Base-by-base conservation (phyloP, 495 filamentous ascomycete species). In the Penicillium tannophilum region DNA sequence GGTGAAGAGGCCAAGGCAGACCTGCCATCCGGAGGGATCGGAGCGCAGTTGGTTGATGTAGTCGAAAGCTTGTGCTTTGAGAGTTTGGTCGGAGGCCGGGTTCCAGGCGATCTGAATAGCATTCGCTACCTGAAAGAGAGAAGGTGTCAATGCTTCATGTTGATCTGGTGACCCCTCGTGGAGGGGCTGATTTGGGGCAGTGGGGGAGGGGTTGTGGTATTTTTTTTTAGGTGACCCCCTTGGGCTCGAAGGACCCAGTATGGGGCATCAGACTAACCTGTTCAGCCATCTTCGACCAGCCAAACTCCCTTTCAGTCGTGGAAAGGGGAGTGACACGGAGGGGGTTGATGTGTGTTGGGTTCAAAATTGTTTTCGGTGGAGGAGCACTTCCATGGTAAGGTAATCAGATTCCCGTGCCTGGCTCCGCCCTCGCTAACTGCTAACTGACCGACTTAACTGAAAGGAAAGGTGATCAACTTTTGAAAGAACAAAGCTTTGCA, bases 91-190 rank as follows among this genome's bases (percentile, higher is more conserved):
- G 55, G 90, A 85, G 59, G 79, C 71, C 62, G 90, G 87, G 73
- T 93, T 86, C 80, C 82, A 90, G 76, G 89, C 90, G 79, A 96
- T 91, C 72, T 94, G 84, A 77, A 97, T 93, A 73, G 92, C 92
- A 74, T 89, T 91, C 74, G 92, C 88, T 74, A 97, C 87, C 91
- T 97, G 69, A 30, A 31, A 51, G 17, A 47, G 17, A 9, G 41
- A 19, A 58, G 17, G 35, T 57, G 59, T 66, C 59, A 65, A 60
- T 64, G 35, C 46, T 61, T 28, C 39, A 35, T 58, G 16, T 35
- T 47, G n/a, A 43, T 20, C 48, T 42, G 35, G 19, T 35, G 31
- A 52, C 24, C 58, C 51, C 55, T 57, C 53, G 62, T 47, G 70
- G 66, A 63, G 70, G 68, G 69, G 62, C 43, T 54, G 58, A 52